A percentile compares a stretch with the other conserved stretches of the same genome.
Conservation (phyloP, 2,329 filamentous ascomycete genomes). For the Botryotinia convoluta region DNA sequence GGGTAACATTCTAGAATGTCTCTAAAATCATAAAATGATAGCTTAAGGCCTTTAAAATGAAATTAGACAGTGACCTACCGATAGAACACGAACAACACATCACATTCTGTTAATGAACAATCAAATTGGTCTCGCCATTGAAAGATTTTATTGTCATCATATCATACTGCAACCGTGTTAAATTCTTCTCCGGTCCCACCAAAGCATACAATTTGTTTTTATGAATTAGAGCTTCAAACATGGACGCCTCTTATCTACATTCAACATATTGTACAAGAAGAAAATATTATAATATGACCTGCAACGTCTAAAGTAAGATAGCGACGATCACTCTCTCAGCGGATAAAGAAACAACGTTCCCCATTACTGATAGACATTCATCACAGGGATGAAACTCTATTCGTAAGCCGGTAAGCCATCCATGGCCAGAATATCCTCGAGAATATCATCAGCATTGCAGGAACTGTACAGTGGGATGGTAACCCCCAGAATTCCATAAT, state of each 20-base stretch:
- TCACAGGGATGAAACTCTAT: slow-evolving; percentile 18
- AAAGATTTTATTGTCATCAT: not conserved
- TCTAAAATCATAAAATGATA: not conserved
- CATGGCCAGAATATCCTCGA: slow-evolving; percentile 7
- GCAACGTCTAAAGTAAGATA: slow-evolving; percentile 2
- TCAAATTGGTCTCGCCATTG: not conserved
- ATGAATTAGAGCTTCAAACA: not conserved
- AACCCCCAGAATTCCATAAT: slow-evolving; percentile 17
- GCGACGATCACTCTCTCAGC: not conserved
- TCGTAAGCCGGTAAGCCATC: slow-evolving; percentile 4
- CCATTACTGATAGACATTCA: slow-evolving; percentile 8
- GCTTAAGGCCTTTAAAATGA: not conserved
- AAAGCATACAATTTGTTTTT: not conserved
- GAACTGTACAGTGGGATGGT: slow-evolving; percentile 15
- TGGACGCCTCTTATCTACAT: not conserved
- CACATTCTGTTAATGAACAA: not conserved
- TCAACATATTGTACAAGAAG: not conserved
- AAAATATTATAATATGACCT: not conserved
- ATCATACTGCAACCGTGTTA: not conserved
- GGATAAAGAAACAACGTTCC: not conserved
- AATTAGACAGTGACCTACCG: not conserved
- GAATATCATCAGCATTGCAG: slow-evolving; percentile 17
- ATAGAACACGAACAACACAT: slow-evolving; percentile 11
- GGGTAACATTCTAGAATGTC: slow-evolving; percentile 19
- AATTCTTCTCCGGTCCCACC: not conserved